Evolutionary conservation across 345 rosid species (phyloP), one percentile per base, ranked within the genome.

Genomic region (Eucalyptus regnans): DNA sequence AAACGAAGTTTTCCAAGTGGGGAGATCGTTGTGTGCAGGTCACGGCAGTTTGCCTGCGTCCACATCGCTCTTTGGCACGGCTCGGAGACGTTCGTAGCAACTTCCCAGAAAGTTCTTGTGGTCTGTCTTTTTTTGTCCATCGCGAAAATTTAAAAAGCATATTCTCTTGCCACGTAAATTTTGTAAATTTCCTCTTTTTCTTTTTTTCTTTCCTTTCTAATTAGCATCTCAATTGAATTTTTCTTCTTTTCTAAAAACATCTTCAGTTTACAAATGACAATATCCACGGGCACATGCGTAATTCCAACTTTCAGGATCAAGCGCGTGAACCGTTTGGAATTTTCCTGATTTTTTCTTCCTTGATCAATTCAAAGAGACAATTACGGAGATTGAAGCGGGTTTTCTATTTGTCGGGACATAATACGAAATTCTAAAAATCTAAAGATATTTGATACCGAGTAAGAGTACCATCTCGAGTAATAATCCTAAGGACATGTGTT

Each of bases 231-330:
- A 3, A 62, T 5, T 29, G 14, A 56, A 23, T 22, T 68, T 68
- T 9, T 64, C 10, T 64, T n/a, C 8, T 31, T 66, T 66, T 16
- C 16, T n/a, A 5, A 37, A 18, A 20, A 10, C 2, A 10, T 20
- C 15, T 41, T 76, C 48, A 20, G 20, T 76, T 20, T 37, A 3
- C 5, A 3, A 6, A 76, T 41, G 41, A 41, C 8, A 12, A 20
- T 10, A 37, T 37, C 2, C 5, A 41, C 7, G 41, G 11, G 5
- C 23, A 7, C 10, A 64, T 5, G 0, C 5, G 1, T 18, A 68
- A 68, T 33, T 31, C 13, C 13, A 33, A 68, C 41, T 71, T 18
- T 71, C 7, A 2, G 46, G 25, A 71, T 20, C 20, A 33, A 17
- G 25, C 25, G 2, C 2, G 44, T 5, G 11, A 37, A n/a, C 12